phyloP scores from a whole-genome alignment of 2,329 filamentous ascomycete species.

The Fusarium solani-melongenae region DNA sequence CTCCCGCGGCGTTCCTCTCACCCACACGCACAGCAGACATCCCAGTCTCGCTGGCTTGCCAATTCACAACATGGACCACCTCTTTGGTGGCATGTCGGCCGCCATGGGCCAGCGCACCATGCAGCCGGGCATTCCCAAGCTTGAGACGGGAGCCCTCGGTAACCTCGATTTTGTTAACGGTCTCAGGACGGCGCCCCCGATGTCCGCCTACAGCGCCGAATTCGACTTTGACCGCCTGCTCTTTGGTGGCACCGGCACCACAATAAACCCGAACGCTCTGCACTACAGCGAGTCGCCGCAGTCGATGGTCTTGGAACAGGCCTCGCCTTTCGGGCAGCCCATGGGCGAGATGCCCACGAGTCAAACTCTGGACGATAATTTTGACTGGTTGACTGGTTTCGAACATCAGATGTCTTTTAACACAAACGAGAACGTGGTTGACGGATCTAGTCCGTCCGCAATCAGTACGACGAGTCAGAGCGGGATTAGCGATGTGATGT shows the following conservation, averaged over 20 bases:
- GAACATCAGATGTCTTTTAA: slow-evolving; percentile 80
- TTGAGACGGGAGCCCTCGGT: slow-evolving; percentile 81
- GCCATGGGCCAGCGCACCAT: slow-evolving; percentile 74
- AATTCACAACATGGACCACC: slow-evolving; percentile 67
- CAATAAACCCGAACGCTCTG: slow-evolving; percentile 78
- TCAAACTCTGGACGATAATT: slow-evolving; percentile 77
- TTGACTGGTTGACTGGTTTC: slow-evolving; percentile 86
- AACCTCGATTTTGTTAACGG: slow-evolving; percentile 73
- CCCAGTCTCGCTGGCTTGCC: slow-evolving; percentile 78
- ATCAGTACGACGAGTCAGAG: slow-evolving; percentile 96
- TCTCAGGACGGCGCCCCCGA: slow-evolving; percentile 80
- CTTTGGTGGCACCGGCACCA: slow-evolving; percentile 71
- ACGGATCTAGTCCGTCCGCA: slow-evolving; percentile 93
- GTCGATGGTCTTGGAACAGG: slow-evolving; percentile 70
- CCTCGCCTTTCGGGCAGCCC: slow-evolving; percentile 68
- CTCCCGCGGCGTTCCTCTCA: slow-evolving; percentile 58
- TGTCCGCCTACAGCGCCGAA: slow-evolving; percentile 71
- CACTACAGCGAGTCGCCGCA: slow-evolving; percentile 86
- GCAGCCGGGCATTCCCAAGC: slow-evolving; percentile 78
- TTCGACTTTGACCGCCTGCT: slow-evolving; percentile 62
- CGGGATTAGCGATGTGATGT: slow-evolving; percentile 89
- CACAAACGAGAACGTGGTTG: slow-evolving; percentile 82
- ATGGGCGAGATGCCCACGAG: slow-evolving; percentile 68
- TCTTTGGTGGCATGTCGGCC: slow-evolving; percentile 79
- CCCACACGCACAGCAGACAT: slow-evolving; percentile 77